Evolutionary conservation across 2,329 filamentous ascomycete genomes (phyloP), one percentile per base, ranked within the genome.

Genomic region (Fusarium sp.): DNA sequence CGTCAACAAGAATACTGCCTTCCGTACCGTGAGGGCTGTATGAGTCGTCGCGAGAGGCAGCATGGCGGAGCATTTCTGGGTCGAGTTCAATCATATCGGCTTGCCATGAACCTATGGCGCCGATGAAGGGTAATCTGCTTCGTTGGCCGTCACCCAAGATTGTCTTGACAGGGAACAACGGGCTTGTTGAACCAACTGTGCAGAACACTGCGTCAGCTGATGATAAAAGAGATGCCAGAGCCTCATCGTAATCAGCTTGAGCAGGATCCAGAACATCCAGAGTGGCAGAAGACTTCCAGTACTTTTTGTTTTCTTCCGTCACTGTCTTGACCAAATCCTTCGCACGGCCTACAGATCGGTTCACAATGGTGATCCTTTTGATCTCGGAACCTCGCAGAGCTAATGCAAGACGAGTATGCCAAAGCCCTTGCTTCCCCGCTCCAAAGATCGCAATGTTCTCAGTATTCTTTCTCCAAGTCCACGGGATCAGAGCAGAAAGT

Each of bases 401-500:
- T 5, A 94, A 81, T 0, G 91, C 90, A 11, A 94, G 86, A 2
- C 90, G 87, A 14, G 92, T 88, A 76, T 93, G 92, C 92, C 92
- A 94, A 77, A 92, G 89, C 2, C 92, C 92, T 81, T 93, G 91
- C 72, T 89, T 90, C 36, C 92, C 92, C 0, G 91, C 91, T 3
- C 92, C 92, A 75, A 94, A 94, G 36, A 93, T 87, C 9, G 90
- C 86, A 4, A 93, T 75, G 22, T 89, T 89, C 74, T 90, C 60
- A 1, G 79, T 75, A 5, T 51, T 41, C 31, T 63, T 36, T 65
- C 79, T 71, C 69, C 74, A 82, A 22, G 88, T 85, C 79, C 89
- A 89, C 28, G 92, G 87, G 75, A 92, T 85, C 56, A 91, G 87
- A n/a, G 88, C 87, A 2, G 88, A 88, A 7, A 93, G 82, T 0